These are phyloP conservation scores for Pyrenopolyporus hunteri DNA, from an alignment of 495 filamentous ascomycete species.

Conservation along the genomic window DNA sequence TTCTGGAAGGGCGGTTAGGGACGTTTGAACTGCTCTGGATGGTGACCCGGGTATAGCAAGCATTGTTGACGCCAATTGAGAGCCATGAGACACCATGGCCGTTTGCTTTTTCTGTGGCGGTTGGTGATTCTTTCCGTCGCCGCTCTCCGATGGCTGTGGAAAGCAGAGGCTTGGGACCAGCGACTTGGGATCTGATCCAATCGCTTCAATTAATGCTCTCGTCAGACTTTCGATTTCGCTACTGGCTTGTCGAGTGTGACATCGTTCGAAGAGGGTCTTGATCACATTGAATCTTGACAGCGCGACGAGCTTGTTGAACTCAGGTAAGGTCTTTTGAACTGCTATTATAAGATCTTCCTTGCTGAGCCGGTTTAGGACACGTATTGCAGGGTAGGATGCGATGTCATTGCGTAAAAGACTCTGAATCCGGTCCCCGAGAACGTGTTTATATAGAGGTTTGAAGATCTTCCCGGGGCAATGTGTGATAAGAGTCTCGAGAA, in stretches of 20 bases:
- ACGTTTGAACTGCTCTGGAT: conserved; percentile 49
- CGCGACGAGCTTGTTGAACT: conserved; percentile 71
- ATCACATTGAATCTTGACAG: conserved; percentile 77
- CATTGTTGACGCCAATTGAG: conserved; percentile 50
- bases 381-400: conserved; percentile 81
- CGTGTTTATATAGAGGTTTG: conserved; percentile 76
- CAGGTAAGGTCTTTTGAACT: conserved; percentile 68
- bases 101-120: conserved; percentile 50
- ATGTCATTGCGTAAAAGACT: conserved; percentile 85
- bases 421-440: conserved; percentile 76
- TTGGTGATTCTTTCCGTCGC: conserved; percentile 46
- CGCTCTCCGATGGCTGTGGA: conserved; percentile 47
- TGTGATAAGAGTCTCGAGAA: conserved; percentile 83
- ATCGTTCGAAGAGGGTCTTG: conserved; percentile 82
- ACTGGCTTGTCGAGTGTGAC: conserved; percentile 62
- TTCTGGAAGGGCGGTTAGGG: conserved; percentile 46
- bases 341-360: conserved; percentile 80
- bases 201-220: conserved; percentile 62
- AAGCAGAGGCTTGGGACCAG: conserved; percentile 65
- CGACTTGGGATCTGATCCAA: conserved; percentile 60
- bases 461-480: conserved; percentile 85
- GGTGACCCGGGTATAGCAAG: conserved; percentile 51
- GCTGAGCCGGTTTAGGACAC: conserved; percentile 78
- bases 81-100: conserved; percentile 52
- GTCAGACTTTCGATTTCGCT: conserved; percentile 67